These are phyloP conservation scores for Aaosphaeria arxii DNA, from an alignment of 2,329 filamentous ascomycete genomes.

Conservation along the genomic window DNA sequence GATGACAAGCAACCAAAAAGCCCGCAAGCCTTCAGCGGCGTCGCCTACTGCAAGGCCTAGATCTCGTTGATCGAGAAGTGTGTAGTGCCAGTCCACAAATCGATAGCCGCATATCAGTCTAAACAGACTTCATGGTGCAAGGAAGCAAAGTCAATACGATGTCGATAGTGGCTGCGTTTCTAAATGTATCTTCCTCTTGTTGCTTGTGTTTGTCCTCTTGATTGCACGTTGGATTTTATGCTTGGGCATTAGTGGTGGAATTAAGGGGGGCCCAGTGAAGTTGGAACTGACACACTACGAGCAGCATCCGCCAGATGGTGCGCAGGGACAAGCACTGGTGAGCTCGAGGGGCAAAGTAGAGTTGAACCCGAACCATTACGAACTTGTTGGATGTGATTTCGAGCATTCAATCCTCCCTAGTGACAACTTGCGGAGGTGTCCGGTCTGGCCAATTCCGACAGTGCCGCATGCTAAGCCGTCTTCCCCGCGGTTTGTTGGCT, in stretches of 20 bases:
- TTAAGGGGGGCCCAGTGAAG: no score
- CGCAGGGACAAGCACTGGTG: background rate
- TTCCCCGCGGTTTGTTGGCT: constrained; percentile 31
- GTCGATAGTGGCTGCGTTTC: no score
- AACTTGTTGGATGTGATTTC: background rate
- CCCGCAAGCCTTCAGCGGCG: constrained; percentile 15
- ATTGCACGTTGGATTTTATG: no score
- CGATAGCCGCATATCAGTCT: constrained; percentile 9
- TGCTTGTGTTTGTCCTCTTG: no score
- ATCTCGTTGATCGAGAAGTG: constrained; percentile 12
- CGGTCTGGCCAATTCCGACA: constrained; percentile 25
- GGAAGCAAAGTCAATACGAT: no score
- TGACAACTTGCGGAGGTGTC: constrained; percentile 25
- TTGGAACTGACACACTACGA: background rate
- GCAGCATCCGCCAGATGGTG: background rate
- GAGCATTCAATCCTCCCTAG: constrained; percentile 7
- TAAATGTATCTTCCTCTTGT: no score
- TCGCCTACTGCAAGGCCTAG: constrained; percentile 20
- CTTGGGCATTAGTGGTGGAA: no score
- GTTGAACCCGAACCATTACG: background rate
- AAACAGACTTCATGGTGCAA: background rate
- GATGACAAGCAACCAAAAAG: constrained; percentile 16
- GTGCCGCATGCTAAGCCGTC: constrained; percentile 25
- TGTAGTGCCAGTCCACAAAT: background rate
- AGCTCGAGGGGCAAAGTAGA: background rate